Evolutionary conservation across 2,329 filamentous ascomycete species (phyloP).

Genomic region (Penicillium janthinellum): DNA sequence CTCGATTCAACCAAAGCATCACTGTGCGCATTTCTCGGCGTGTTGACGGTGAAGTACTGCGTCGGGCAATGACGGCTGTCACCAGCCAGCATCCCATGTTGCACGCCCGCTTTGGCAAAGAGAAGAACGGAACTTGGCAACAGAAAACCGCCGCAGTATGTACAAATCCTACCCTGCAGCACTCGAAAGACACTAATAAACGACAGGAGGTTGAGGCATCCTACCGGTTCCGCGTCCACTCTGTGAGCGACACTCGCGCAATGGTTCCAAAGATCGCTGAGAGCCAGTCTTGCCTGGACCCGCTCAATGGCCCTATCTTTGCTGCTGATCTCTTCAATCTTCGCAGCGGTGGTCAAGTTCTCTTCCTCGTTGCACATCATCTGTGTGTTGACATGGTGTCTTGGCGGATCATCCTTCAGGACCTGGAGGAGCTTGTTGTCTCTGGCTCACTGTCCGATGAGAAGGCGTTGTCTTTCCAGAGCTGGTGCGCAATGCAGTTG

Average conservation of each 20-base stretch:
- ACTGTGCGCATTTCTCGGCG: constrained; percentile 34
- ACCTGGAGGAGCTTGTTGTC: constrained; percentile 40
- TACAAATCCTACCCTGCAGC: neutral
- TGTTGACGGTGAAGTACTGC: constrained; percentile 26
- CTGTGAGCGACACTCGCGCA: constrained; percentile 23
- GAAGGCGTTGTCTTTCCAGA: constrained; percentile 43
- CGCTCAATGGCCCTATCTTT: constrained; percentile 39
- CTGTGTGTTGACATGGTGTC: constrained; percentile 36
- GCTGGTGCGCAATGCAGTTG: constrained; percentile 40
- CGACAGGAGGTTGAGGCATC: constrained; percentile 34
- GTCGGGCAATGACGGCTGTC: constrained; percentile 33
- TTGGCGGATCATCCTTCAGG: constrained; percentile 41
- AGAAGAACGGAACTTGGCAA: constrained; percentile 27
- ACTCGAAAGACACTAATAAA: constrained; percentile 13
- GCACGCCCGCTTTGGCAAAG: constrained; percentile 32
- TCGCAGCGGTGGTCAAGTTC: constrained; percentile 33
- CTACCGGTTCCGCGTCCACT: constrained; percentile 35
- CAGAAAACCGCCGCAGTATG: constrained; percentile 32
- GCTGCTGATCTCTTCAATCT: constrained; percentile 44
- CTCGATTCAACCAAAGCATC: constrained; percentile 41
- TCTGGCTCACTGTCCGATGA: constrained; percentile 35
- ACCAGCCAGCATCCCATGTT: constrained; percentile 40
- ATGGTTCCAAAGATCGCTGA: constrained; percentile 33
- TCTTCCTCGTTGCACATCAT: constrained; percentile 36
- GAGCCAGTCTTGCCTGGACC: constrained; percentile 36